These are phyloP conservation scores for Penicillium waksmanii DNA, from an alignment of 495 filamentous ascomycete species.

Conservation along the genomic window DNA sequence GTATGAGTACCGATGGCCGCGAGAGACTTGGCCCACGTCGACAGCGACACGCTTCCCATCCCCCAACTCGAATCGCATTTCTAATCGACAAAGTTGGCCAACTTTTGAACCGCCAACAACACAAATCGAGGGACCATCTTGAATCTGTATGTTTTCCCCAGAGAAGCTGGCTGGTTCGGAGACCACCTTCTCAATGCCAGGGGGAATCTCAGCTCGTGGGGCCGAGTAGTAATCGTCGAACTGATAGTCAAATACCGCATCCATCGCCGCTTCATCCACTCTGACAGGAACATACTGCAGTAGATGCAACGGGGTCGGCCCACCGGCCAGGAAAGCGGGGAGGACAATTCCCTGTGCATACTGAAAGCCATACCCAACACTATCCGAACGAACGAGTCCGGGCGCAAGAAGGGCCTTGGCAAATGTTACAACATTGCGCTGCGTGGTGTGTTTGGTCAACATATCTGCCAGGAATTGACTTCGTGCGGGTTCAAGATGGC, in stretches of 20 bases:
- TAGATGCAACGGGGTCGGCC: slow-evolving; percentile 23
- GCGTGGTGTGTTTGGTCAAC: slow-evolving; percentile 27
- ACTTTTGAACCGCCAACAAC: not conserved
- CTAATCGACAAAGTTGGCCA: slow-evolving; percentile 7
- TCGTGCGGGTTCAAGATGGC: slow-evolving; percentile 25
- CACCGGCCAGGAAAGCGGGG: slow-evolving; percentile 28
- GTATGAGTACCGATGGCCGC: slow-evolving; percentile 37
- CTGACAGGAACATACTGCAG: slow-evolving; percentile 32
- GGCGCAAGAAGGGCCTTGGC: slow-evolving; percentile 32
- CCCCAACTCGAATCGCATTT: slow-evolving; percentile 23
- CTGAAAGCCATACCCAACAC: slow-evolving; percentile 38
- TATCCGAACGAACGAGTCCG: not conserved
- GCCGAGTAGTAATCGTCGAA: slow-evolving; percentile 35
- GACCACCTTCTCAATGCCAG: slow-evolving; percentile 1
- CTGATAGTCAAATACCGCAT: slow-evolving; percentile 32
- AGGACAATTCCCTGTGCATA: slow-evolving; percentile 34
- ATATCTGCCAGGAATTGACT: slow-evolving; percentile 29
- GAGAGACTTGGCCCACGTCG: slow-evolving; percentile 38
- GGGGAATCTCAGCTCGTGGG: slow-evolving; percentile 26
- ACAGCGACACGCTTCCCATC: slow-evolving; percentile 21
- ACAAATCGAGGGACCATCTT: not conserved
- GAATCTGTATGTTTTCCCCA: not conserved
- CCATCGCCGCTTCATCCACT: slow-evolving; percentile 11
- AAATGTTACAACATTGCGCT: slow-evolving; percentile 21
- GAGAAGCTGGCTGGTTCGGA: slow-evolving; percentile 3